Evolutionary conservation across 2,329 filamentous ascomycete species (phyloP), one percentile per base, ranked within the genome.

Genomic region (Sodiomyces alkalinus): DNA sequence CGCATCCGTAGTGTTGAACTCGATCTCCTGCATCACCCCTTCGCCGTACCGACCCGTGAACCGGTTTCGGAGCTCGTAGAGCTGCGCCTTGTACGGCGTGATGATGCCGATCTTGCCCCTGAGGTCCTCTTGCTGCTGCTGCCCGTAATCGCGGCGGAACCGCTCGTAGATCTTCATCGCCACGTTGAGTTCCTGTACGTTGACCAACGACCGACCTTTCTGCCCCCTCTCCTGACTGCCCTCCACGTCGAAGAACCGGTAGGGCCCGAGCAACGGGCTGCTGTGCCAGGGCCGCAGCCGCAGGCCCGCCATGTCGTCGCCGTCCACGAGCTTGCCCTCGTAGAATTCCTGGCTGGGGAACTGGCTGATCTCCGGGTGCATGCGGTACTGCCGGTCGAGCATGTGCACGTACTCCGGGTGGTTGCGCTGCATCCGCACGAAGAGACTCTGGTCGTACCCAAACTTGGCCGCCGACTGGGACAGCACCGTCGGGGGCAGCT

Each of bases 1-100:
- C 12, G 90, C 92, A 55, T 98, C 90, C 1, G 90, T 98, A 0
- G 90, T 98, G 51, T 98, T 98, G 67, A 98, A 98, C 40, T 98
- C 92, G 39, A 98, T 79, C 13, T 68, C 68, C 18, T 80, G 75
- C 15, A 75, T 65, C 39, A 98, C 85, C 1, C 51, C 55, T 4
- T 80, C 70, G 19, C 87, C 85, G 44, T 80, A 96, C 23, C 63
- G 64, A 10, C 65, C 58, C 7, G 63, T 56, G 49, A 98, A 98
- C 2, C 75, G 74, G 26, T 64, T 61, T 38, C 80, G 85, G 33
- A 98, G 63, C 49, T 85, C 77, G 32, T 67, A 72, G 10, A 98
- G 59, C 49, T 98, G 90, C 13, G 83, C 85, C 49, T 96, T 98
- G 56, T 98, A 98, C 0, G 87, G 90, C 1, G 92, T 96, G 48